phyloP scores from a whole-genome alignment of 495 filamentous ascomycete genomes.

The Oidiodendron maius region DNA sequence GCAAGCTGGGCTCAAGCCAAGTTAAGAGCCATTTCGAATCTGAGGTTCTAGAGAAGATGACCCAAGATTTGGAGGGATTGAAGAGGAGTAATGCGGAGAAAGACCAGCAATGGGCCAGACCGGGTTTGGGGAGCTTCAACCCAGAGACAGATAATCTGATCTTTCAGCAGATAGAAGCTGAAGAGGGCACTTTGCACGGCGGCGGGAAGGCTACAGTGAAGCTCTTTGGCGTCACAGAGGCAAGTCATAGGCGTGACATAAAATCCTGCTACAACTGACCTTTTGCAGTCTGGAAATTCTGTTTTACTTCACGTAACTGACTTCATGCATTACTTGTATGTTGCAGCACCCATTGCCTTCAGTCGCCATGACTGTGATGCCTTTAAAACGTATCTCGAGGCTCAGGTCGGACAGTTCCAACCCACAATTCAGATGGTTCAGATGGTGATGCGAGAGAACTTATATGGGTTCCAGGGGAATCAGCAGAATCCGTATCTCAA shows the following conservation, averaged over 20 bases:
- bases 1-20: conserved; percentile 68
- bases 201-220: conserved; percentile 72
- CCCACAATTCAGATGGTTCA: conserved; percentile 66
- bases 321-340: conserved; percentile 94
- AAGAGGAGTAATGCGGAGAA: conserved; percentile 83
- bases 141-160: conserved; percentile 63
- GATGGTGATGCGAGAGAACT: conserved; percentile 76
- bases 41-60: conserved; percentile 89
- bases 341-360: conserved; percentile 82
- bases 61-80: conserved; percentile 80
- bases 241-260: conserved; percentile 22
- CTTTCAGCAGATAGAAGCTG: conserved; percentile 94
- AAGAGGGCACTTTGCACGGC: conserved; percentile 73
- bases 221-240: conserved; percentile 97
- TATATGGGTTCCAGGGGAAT: conserved; percentile 91
- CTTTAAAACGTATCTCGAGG: conserved; percentile 73
- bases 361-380: conserved; percentile 64
- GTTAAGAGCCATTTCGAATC: conserved; percentile 87
- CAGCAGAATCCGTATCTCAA: conserved; percentile 88
- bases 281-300: conserved; percentile 68
- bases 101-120: conserved; percentile 91
- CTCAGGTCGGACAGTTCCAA: conserved; percentile 56
- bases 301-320: conserved; percentile 92
- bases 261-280: not conserved
- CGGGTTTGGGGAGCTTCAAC: conserved; percentile 66